These are phyloP conservation scores for Dothistroma septosporum DNA, from an alignment of 2,329 filamentous ascomycete genomes.

Conservation along the genomic window DNA sequence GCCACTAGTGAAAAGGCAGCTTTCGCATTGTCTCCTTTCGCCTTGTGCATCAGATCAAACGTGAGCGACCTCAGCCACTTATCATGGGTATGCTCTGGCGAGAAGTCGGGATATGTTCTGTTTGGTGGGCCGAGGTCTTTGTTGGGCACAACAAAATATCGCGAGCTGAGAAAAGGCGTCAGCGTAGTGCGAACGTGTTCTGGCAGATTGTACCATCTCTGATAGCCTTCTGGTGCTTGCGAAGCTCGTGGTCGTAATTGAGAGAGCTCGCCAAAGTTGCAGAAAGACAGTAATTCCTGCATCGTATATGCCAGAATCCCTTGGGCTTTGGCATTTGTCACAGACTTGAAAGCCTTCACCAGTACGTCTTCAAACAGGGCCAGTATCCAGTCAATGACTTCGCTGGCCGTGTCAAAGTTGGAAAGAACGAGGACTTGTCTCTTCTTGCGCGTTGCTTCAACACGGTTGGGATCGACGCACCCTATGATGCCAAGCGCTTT, in stretches of 20 bases:
- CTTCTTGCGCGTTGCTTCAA: slow-evolving; percentile 74
- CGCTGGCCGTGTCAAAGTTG: slow-evolving; percentile 74
- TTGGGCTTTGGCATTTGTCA: slow-evolving; percentile 80
- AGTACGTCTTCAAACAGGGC: slow-evolving; percentile 83
- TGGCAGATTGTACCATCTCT: slow-evolving; percentile 74
- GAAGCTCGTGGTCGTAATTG: slow-evolving; percentile 50
- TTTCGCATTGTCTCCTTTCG: slow-evolving; percentile 67
- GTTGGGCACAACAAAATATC: slow-evolving; percentile 63
- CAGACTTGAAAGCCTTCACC: slow-evolving; percentile 85
- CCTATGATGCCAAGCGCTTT: slow-evolving; percentile 84
- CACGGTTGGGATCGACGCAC: slow-evolving; percentile 83
- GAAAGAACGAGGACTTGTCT: slow-evolving; percentile 79
- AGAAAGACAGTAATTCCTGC: slow-evolving; percentile 80
- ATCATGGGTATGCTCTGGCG: slow-evolving; percentile 62
- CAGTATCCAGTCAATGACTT: slow-evolving; percentile 80
- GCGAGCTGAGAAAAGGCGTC: slow-evolving; percentile 82
- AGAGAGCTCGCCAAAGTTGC: slow-evolving; percentile 62
- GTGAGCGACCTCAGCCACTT: slow-evolving; percentile 79
- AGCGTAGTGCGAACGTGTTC: slow-evolving; percentile 74
- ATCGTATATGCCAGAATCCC: slow-evolving; percentile 91
- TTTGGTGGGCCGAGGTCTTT: slow-evolving; percentile 27
- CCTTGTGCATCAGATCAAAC: slow-evolving; percentile 74
- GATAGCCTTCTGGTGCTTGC: slow-evolving; percentile 59
- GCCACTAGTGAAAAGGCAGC: slow-evolving; percentile 77
- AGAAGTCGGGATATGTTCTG: slow-evolving; percentile 71